Evolutionary conservation across 2,329 filamentous ascomycete species (phyloP).

Genomic region (Thielaviopsis populi): DNA sequence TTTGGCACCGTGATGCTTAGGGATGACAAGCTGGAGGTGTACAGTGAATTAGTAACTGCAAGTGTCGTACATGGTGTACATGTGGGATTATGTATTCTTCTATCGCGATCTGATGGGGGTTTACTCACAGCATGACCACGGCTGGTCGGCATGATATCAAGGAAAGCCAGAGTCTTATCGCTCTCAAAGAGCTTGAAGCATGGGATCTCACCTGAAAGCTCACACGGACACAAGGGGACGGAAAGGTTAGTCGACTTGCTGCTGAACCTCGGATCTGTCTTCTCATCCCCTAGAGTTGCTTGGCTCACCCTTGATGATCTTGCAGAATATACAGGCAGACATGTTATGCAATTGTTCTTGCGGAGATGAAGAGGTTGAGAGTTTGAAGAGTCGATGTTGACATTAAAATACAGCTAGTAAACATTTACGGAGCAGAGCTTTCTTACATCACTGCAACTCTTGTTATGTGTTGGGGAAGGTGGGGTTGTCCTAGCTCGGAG

Average conservation of each 20-base stretch:
- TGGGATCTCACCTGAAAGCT: conserved; percentile 67
- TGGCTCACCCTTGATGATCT: conserved; percentile 72
- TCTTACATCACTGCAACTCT: too few species aligned
- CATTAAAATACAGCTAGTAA: not conserved
- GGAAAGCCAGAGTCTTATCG: conserved; percentile 84
- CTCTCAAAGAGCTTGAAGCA: conserved; percentile 93
- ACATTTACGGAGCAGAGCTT: not conserved
- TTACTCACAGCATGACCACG: conserved; percentile 69
- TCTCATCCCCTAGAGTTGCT: not conserved
- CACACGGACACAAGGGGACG: not conserved
- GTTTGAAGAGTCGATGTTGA: not conserved
- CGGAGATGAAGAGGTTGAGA: not conserved
- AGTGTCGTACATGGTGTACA: not conserved
- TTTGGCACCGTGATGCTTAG: conserved; percentile 86
- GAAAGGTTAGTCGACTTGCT: not conserved
- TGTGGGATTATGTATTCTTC: not conserved
- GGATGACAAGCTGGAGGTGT: conserved; percentile 65
- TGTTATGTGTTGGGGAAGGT: not conserved
- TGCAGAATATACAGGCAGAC: conserved; percentile 79
- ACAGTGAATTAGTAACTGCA: not conserved
- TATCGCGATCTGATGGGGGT: not conserved
- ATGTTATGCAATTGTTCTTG: conserved; percentile 14
- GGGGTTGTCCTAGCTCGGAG: not conserved
- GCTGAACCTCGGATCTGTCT: not conserved
- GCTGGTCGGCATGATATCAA: conserved; percentile 85